A percentile compares a stretch with the other conserved stretches of the same genome.
phyloP scores from a whole-genome alignment of 169 alveolate species.

The Plasmodium yoelii region DNA sequence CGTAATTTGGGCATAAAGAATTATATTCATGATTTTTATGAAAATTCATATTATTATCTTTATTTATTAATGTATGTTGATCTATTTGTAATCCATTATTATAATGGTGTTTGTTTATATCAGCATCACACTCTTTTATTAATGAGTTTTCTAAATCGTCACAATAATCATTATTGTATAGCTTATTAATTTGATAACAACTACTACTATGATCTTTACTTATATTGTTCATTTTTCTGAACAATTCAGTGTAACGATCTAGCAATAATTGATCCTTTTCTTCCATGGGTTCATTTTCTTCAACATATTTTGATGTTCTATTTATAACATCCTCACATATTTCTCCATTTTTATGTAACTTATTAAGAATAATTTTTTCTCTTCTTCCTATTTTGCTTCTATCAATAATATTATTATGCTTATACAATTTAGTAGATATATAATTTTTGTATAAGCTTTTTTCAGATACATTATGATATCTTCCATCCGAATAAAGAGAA shows the following conservation, averaged over 20 bases:
- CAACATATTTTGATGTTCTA: not conserved
- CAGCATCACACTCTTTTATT: too few relatives aligned
- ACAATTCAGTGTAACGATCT: constrained; percentile 30
- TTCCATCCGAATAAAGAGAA: constrained; percentile 4
- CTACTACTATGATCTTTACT: not conserved
- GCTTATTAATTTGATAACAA: not conserved
- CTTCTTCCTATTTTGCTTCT: constrained; percentile 3
- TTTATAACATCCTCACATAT: not conserved
- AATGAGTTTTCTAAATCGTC: too few relatives aligned
- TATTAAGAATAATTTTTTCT: not conserved
- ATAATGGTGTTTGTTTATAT: too few relatives aligned
- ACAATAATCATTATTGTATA: too few relatives aligned
- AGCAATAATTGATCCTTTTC: constrained; percentile 19
- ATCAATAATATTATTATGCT: constrained; percentile 9
- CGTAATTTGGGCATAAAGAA: too few relatives aligned
- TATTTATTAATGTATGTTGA: too few relatives aligned
- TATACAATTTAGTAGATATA: constrained; percentile 58
- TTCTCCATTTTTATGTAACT: not conserved
- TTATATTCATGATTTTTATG: too few relatives aligned
- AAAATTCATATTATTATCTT: too few relatives aligned
- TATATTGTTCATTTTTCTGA: constrained; percentile 22
- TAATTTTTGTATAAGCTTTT: constrained; percentile 51
- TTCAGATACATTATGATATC: constrained; percentile 40
- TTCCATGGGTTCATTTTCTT: not conserved
- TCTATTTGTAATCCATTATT: too few relatives aligned